Evolutionary conservation across 257 asterid genomes (phyloP).

Genomic region (Primulina eburnea): DNA sequence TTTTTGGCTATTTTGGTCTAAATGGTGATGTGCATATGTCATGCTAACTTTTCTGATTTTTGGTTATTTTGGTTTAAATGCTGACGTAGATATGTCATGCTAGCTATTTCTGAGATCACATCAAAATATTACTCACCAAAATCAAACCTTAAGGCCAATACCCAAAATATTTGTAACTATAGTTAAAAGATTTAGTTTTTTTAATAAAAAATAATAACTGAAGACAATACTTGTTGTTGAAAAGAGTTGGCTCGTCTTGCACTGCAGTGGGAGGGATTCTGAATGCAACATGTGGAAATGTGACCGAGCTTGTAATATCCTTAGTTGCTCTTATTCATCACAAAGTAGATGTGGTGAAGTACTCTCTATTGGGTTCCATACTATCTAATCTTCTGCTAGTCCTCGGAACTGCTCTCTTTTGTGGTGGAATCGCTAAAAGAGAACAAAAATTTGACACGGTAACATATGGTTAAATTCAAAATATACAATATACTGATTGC

Average conservation of each 20-base stretch:
- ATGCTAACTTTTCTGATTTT: too few species aligned
- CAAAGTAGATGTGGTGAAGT: slow-evolving; percentile 76
- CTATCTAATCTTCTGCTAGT: slow-evolving; percentile 86
- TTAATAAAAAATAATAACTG: too few species aligned
- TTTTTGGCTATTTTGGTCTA: too few species aligned
- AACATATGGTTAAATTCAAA: not conserved
- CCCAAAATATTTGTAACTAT: too few species aligned
- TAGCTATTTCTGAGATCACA: too few species aligned
- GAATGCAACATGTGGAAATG: slow-evolving; percentile 92
- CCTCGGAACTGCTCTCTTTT: slow-evolving; percentile 77
- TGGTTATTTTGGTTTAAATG: too few species aligned
- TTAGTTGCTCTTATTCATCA: slow-evolving; percentile 56
- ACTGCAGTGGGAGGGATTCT: slow-evolving; percentile 79
- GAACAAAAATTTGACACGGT: slow-evolving; percentile 76
- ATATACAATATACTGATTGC: not conserved
- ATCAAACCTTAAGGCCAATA: too few species aligned
- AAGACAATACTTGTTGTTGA: not conserved
- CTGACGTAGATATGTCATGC: too few species aligned
- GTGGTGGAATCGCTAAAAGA: slow-evolving; percentile 66
- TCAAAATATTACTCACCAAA: too few species aligned
- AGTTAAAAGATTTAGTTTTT: too few species aligned
- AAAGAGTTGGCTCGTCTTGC: not conserved
- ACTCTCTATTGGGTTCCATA: slow-evolving; percentile 73
- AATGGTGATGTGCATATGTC: too few species aligned
- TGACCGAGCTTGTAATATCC: slow-evolving; percentile 77